Conservation (phyloP, 2,329 filamentous ascomycete species). For the Chrysoporthe deuterocubensis region DNA sequence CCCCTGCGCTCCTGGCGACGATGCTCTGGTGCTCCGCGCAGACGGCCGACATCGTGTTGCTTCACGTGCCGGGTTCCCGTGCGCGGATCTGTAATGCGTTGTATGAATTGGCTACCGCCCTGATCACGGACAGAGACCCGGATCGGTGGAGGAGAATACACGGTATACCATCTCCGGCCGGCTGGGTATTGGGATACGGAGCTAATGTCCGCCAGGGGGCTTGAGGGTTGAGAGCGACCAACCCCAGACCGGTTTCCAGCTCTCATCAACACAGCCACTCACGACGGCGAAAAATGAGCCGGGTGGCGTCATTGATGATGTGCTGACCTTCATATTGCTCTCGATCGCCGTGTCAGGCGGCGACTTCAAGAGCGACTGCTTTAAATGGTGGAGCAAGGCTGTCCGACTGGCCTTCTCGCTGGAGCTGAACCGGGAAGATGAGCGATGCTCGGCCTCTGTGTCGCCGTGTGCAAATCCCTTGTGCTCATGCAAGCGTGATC, state of each 20-base stretch:
- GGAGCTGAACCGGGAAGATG: constrained; percentile 45
- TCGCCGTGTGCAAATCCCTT: constrained; percentile 39
- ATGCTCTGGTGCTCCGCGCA: constrained; percentile 54
- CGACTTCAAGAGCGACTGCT: constrained; percentile 53
- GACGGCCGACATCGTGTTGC: constrained; percentile 49
- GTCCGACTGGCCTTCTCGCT: constrained; percentile 43
- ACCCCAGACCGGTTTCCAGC: constrained; percentile 33
- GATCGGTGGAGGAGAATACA: constrained; percentile 44
- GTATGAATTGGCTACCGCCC: constrained; percentile 42
- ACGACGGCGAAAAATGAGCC: constrained; percentile 42
- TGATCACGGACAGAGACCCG: constrained; percentile 42
- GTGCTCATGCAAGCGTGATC: constrained; percentile 38
- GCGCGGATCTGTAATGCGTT: constrained; percentile 44
- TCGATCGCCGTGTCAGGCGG: constrained; percentile 51
- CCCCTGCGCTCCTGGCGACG: constrained; percentile 49
- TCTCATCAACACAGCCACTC: constrained; percentile 34
- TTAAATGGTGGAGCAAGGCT: constrained; percentile 53
- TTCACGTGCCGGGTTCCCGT: constrained; percentile 46
- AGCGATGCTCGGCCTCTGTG: constrained; percentile 33
- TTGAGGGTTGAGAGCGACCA: constrained; percentile 40
- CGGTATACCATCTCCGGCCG: constrained; percentile 31
- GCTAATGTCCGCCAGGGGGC: constrained; percentile 34
- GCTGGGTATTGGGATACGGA: background rate
- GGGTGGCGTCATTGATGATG: constrained; percentile 44
- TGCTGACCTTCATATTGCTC: constrained; percentile 50